These are phyloP conservation scores for Hypoxylon fragiforme DNA, from an alignment of 495 filamentous ascomycete species.

Conservation along the genomic window DNA sequence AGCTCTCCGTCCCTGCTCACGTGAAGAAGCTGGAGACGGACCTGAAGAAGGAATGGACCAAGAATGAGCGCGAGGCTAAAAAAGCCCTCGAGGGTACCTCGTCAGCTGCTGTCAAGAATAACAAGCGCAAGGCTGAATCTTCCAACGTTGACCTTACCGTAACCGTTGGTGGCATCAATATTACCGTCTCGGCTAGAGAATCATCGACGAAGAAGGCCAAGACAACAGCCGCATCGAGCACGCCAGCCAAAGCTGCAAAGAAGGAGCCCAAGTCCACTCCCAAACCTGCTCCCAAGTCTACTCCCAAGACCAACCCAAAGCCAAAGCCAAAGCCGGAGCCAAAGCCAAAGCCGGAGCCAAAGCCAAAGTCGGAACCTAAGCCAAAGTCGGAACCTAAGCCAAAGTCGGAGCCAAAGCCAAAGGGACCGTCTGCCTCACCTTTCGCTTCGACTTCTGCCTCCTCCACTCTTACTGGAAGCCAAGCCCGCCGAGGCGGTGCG, in stretches of 20 bases:
- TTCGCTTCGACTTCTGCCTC: conserved; percentile 1
- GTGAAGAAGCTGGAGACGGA: conserved; percentile 49
- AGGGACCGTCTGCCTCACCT: not conserved
- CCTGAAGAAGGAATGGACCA: conserved; percentile 56
- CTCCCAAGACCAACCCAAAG: conserved; percentile 5
- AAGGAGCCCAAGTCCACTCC: conserved; percentile 11
- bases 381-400: no score
- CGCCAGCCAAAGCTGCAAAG: conserved; percentile 18
- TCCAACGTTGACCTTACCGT: conserved; percentile 27
- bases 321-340: no score
- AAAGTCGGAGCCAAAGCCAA: no score
- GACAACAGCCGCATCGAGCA: conserved; percentile 5
- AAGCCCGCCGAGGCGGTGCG: conserved; percentile 11
- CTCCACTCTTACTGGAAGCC: conserved; percentile 16
- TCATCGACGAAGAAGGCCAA: conserved; percentile 28
- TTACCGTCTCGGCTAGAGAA: conserved; percentile 27
- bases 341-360: no score
- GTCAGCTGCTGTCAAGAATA: conserved; percentile 5
- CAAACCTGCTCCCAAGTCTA: conserved; percentile 3
- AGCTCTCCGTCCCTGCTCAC: conserved; percentile 47
- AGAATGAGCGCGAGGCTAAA: conserved; percentile 51
- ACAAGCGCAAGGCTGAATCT: conserved; percentile 42
- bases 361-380: no score
- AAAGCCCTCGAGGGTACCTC: conserved; percentile 33
- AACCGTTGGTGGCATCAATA: conserved; percentile 28